Base-by-base conservation (phyloP, 1,284 basidiomycete genomes). In the Fomitopsis pinicola region DNA sequence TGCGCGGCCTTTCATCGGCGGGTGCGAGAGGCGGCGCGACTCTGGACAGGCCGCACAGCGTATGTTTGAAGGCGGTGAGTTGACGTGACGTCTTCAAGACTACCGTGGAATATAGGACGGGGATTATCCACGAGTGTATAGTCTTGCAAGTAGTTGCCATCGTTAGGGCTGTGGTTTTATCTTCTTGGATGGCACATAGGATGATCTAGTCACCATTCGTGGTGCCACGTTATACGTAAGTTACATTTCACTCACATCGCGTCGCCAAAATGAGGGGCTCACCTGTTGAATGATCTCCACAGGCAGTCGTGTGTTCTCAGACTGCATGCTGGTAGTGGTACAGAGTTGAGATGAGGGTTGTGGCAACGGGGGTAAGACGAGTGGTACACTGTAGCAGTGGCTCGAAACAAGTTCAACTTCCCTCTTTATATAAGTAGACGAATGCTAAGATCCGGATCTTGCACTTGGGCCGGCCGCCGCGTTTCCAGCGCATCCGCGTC, bases 261-360 rank as follows among this genome's bases (percentile, higher is more conserved):
- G 5, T 15, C 40, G 12, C 12, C n/a, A 9, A 9, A 15, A 14
- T n/a, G 40, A n/a, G 40, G 12, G n/a, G n/a, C 40, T 42, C 68
- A 68, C 69, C 69, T 70, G 46, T 12, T 57, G 58, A 26, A 55
- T 55, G 3, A 36, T 55, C 19, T 42, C 40, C n/a, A 42, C 40
- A 5, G 40, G 40, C 5, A 42, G 40, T 33, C 30, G 4, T 5
- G 8, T 5, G 3, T 33, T 33, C 30, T 5, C 30, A 33, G 30
- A 33, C 30, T 33, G 5, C 30, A 33, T 33, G 30, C 30, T 33
- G 30, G 30, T 33, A 33, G 5, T 33, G 30, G 30, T 8, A 22
- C 22, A 22, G 22, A 22, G 22, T 33, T 33, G 30, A 33, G 22
- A 22, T 22, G 22, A 22, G 22, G 22, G 22, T 22, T 22, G 30